Base-by-base conservation (phyloP, 192 early-diverging fungal genomes). In the Linnemannia zychae region DNA sequence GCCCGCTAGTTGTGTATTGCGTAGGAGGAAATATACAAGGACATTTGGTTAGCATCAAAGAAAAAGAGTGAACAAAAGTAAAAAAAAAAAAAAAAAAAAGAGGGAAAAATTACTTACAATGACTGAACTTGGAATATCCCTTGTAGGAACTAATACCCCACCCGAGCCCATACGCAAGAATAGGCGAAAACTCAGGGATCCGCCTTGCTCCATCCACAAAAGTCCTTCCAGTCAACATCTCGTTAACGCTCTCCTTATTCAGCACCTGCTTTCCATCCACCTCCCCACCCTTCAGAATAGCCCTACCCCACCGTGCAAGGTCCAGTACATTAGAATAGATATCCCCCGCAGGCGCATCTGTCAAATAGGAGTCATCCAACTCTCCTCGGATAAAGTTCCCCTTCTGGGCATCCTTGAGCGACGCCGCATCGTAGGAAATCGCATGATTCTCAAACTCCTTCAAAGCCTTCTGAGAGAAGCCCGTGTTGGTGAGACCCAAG, bases 261-360 rank as follows among this genome's bases (percentile, higher is more conserved):
- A 74, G 9, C 5, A 74, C 53, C 38, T 74, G 72, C 53, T 74
- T 74, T 9, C 72, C 72, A 24, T 74, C 72, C 11, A 63, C 24
- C 37, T 15, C 15, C 5, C 72, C 72, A 4, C 6, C 22, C 3
- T 60, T 31, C 72, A 74, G 57, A 6, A 74, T 24, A 4, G 33
- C 57, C 20, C 37, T 38, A 4, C 72, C 72, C 50, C 53, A 74
- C 15, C 44, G 38, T 12, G 37, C 52, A 6, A 74, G 57, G 40
- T 74, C 72, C 17, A 74, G 33, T 20, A 74, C 72, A 40, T 74
- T 74, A 3, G 72, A 74, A 33, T 74, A 63, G 3, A 74, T 74
- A 44, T 74, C 72, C 12, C 72, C 72, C 4, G 72, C 52, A 38
- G 72, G 72, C 4, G 72, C 72, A 7, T 63, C 34, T 4, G 53